phyloP scores from a whole-genome alignment of 2,329 filamentous ascomycete species.

The Colletotrichum simmondsii region DNA sequence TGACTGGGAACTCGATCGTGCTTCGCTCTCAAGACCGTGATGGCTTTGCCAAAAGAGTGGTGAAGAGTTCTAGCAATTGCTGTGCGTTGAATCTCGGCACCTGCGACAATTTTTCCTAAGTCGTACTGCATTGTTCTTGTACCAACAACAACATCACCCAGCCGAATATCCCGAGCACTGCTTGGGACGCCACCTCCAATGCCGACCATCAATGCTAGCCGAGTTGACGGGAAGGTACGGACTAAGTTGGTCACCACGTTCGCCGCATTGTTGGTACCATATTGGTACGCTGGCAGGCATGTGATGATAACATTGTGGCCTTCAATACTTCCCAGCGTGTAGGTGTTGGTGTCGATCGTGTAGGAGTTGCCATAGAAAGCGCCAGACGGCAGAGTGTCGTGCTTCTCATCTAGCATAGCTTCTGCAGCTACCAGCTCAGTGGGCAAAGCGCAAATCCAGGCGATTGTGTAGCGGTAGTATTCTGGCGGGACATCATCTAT shows the following conservation, averaged over 20 bases:
- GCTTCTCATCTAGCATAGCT: conserved; percentile 36
- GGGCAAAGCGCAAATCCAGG: conserved; percentile 37
- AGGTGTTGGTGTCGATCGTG: conserved; percentile 5
- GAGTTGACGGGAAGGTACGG: conserved; percentile 28
- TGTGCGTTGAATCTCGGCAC: conserved; percentile 26
- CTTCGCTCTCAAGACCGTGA: conserved; percentile 21
- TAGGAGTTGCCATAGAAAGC: background rate
- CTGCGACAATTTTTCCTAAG: conserved; percentile 30
- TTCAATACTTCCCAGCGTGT: background rate
- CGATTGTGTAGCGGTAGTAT: conserved; percentile 32
- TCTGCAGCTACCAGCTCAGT: conserved; percentile 34
- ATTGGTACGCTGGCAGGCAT: background rate
- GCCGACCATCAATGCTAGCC: conserved; percentile 38
- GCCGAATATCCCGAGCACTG: conserved; percentile 13
- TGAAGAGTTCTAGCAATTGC: conserved; percentile 9
- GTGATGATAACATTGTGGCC: conserved; percentile 16
- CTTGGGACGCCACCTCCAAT: conserved; percentile 42
- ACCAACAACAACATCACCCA: conserved; percentile 38
- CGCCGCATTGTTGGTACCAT: conserved; percentile 11
- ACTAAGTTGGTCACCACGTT: conserved; percentile 28
- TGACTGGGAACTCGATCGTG: background rate
- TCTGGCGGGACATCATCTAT: fast-evolving
- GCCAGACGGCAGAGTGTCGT: background rate
- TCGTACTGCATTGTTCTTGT: conserved; percentile 37
- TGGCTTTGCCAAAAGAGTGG: conserved; percentile 1